Conservation (phyloP, 768 basidiomycete genomes). For the Trametes elegans region DNA sequence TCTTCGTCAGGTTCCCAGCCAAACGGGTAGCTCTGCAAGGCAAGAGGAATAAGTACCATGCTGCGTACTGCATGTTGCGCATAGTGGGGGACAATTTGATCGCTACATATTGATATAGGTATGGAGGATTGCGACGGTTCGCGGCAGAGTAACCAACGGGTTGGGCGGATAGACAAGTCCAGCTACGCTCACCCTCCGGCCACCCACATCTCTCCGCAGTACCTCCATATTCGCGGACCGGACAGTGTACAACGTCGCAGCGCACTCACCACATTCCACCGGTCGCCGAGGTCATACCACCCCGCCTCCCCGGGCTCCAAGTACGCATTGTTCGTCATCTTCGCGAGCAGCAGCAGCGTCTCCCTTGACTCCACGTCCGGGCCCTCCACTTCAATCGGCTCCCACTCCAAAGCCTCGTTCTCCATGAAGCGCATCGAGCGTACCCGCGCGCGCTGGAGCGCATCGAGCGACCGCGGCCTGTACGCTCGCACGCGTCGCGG, state of each 20-base stretch:
- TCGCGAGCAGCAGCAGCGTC: slow-evolving; percentile 79
- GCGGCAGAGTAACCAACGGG: too few species aligned
- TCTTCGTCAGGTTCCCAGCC: slow-evolving; percentile 91
- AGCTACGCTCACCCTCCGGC: too few species aligned
- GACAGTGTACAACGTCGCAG: too few species aligned
- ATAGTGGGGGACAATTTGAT: too few species aligned
- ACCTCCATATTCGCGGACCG: too few species aligned
- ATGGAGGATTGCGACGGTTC: too few species aligned
- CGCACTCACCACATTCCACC: slow-evolving; percentile 57
- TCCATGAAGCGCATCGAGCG: slow-evolving; percentile 33
- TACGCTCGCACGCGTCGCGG: slow-evolving; percentile 40
- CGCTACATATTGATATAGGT: too few species aligned
- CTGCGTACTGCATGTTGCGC: too few species aligned
- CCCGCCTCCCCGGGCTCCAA: slow-evolving; percentile 51
- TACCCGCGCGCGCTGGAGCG: slow-evolving; percentile 38
- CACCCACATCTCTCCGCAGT: too few species aligned
- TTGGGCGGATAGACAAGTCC: too few species aligned
- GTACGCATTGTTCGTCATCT: slow-evolving; percentile 96
- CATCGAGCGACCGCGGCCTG: slow-evolving; percentile 45
- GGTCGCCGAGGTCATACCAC: slow-evolving; percentile 76
- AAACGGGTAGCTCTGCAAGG: slow-evolving; percentile 66
- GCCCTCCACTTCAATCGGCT: slow-evolving; percentile 65
- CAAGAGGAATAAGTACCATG: background rate
- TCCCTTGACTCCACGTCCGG: slow-evolving; percentile 79
- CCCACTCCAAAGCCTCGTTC: slow-evolving; percentile 57